A percentile compares a stretch with the other conserved stretches of the same genome.
phyloP scores from a whole-genome alignment of 2,329 filamentous ascomycete species.

The Remersonia thermophila region DNA sequence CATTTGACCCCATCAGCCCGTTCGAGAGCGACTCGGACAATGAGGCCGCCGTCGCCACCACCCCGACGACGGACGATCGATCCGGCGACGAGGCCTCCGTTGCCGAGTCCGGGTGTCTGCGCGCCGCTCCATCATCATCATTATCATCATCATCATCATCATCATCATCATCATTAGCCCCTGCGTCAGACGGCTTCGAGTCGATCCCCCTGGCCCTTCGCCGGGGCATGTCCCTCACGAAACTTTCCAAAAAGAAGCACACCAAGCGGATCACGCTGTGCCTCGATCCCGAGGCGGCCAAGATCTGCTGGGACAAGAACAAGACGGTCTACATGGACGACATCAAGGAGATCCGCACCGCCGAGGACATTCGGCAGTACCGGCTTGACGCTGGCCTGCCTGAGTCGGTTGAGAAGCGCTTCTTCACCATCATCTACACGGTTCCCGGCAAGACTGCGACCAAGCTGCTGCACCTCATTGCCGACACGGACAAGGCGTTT shows the following conservation, averaged over 20 bases:
- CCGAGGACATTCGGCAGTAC: conserved; percentile 76
- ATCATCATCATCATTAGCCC: no score
- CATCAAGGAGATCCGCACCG: conserved; percentile 78
- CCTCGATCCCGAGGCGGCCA: conserved; percentile 71
- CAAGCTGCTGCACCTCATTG: conserved; percentile 81
- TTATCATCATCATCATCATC: no score
- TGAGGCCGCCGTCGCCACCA: conserved; percentile 11
- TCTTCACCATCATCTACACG: conserved; percentile 84
- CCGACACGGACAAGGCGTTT: conserved; percentile 59
- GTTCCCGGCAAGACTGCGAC: conserved; percentile 67
- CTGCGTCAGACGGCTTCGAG: conserved; percentile 11
- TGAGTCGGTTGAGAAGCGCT: conserved; percentile 54
- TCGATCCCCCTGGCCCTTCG: conserved; percentile 60
- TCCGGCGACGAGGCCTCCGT: conserved; percentile 30
- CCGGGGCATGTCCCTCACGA: conserved; percentile 64
- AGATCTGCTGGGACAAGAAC: conserved; percentile 75
- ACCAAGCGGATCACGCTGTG: conserved; percentile 59
- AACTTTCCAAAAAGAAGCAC: conserved; percentile 80
- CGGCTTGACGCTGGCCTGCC: conserved; percentile 68
- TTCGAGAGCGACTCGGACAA: conserved; percentile 27
- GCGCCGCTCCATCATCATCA: no score
- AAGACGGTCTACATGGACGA: conserved; percentile 93
- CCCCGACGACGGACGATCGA: conserved; percentile 33
- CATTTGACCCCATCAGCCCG: conserved; percentile 30
- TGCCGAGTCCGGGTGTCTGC: conserved; percentile 36